Evolutionary conservation across 768 basidiomycete genomes (phyloP), one percentile per base, ranked within the genome.

Genomic region (Hericium rajendrae): DNA sequence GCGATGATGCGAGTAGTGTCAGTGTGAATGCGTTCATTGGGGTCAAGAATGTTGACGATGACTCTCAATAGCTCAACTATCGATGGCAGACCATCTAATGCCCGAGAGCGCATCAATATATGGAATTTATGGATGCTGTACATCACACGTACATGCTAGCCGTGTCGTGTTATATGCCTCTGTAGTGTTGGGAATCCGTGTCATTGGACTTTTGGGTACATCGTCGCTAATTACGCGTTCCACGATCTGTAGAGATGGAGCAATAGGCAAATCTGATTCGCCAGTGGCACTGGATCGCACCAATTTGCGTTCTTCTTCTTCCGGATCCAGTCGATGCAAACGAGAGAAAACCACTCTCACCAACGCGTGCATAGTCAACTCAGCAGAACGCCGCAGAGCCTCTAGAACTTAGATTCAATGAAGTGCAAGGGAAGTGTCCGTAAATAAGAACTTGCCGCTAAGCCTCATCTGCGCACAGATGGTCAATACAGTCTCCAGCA

Each of bases 401-500:
- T 94, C 93, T 97, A 68, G 6, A 38, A 32, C 26, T 13, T 55
- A 53, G 49, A 56, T 64, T 48, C 67, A 59, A 28, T n/a, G 38
- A 53, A 26, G 39, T 52, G 3, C 37, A 22, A 18, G 9, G 3
- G 48, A 28, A 18, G n/a, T n/a, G 18, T 16, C 4, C 32, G 15
- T 24, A 6, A 43, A 22, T n/a, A 38, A 8, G 24, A 13, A 76
- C 88, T 60, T 64, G 95, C 94, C 94, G 65, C 90, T 91, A n/a
- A 97, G 76, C 55, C 97, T 79, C 82, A 97, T 94, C 69, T 97
- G 90, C 70, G 95, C 97, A 62, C 94, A 93, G 52, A 95, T 97
- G 11, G 94, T 95, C 63, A 99, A 71, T 4, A 97, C 95, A 1
- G 94, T 95, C 71, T 99, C 97, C 64, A 99, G 75, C 87, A 99